Base-by-base conservation (phyloP, 208 protist species). In the Trypanosoma brucei region DNA sequence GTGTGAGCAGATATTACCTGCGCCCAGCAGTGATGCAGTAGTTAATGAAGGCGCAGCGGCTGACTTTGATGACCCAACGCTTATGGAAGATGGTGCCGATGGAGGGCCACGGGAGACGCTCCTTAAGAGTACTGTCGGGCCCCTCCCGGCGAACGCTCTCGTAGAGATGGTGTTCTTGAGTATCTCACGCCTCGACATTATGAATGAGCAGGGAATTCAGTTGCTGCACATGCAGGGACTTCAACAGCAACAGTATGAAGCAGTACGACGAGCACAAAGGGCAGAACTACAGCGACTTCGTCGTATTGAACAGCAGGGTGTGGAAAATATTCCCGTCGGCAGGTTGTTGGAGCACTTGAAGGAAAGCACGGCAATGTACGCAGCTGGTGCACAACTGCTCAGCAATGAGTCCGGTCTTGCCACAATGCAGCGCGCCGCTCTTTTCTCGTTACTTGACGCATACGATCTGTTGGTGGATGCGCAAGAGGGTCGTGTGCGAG, bases 121-220 rank as follows among this genome's bases (percentile, higher is more conserved):
- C 36, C 59, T 86, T 40, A 68, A 76, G 36, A 79, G 75, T 11
- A 70, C 80, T 3, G 59, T 89, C 30, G 86, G 83, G n/a, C 67
- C 66, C n/a, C 67, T 87, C 8, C 73, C 78, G 0, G 68, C 78
- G 2, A 61, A 70, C 14, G 65, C 69, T 3, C 63, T 92, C 14
- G 80, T 84, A n/a, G 80, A 92, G 36, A 89, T 89, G 80, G 83
- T 92, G 53, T 75, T 92, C 56, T 56, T 76, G 34, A 89, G 76
- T 38, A 59, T 88, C 5, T 69, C 62, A 30, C 61, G 60, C 56
- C 72, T 89, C 60, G 68, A 81, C 52, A 68, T 72, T 35, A 61
- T 75, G 57, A 39, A 33, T 3, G 74, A 79, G 62, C 75, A 82
- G 22, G 61, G 40, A 3, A 78, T 93, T 2, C 72, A 74, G 40